Evolutionary conservation across 2,329 filamentous ascomycete species (phyloP).

Genomic region (Apiospora aurea): DNA sequence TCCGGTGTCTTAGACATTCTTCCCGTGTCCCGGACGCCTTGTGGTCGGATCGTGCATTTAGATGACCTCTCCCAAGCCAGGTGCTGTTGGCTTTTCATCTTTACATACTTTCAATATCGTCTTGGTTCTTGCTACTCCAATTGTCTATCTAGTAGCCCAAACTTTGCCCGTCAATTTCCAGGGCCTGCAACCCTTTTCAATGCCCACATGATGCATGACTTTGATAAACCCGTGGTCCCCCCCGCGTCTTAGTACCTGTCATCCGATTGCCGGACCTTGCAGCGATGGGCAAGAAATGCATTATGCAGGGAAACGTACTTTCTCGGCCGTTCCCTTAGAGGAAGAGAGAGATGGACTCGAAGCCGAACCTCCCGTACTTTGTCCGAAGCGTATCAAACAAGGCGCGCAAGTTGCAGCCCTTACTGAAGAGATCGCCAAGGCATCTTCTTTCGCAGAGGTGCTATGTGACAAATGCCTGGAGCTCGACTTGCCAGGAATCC

Average conservation of each 20-base stretch:
- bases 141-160: background rate
- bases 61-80: background rate
- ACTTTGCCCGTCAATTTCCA: background rate
- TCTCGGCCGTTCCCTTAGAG: background rate
- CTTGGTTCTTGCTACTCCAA: background rate
- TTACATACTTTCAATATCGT: background rate
- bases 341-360: background rate
- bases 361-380: background rate
- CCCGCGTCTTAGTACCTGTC: background rate
- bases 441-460: background rate
- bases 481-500: background rate
- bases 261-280: background rate
- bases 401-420: background rate
- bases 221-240: background rate
- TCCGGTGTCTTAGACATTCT: background rate
- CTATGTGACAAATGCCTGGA: background rate
- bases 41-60: background rate
- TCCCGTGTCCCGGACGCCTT: too few species aligned
- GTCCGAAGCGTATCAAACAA: background rate
- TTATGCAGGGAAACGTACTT: background rate
- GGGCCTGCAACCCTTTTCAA: background rate
- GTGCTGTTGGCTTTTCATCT: background rate
- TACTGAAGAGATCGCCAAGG: background rate
- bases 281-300: background rate
- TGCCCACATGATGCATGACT: background rate